Conservation (phyloP, 129 eudicot species). For the Helianthus annuus region DNA sequence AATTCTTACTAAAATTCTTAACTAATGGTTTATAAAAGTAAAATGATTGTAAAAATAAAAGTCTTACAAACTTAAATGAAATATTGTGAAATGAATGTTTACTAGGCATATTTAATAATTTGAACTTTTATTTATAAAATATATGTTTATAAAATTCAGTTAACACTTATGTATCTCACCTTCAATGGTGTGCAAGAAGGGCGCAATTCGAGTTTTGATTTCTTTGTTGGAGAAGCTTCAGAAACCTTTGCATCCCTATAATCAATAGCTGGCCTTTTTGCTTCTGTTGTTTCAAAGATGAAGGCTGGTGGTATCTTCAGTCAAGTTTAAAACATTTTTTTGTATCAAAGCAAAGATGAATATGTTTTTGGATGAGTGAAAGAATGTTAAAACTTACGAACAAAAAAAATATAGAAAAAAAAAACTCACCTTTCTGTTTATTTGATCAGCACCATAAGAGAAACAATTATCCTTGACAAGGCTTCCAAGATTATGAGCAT, state of each 20-base stretch:
- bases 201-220: conserved; percentile 59
- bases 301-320: conserved; percentile 47
- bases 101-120: too few species aligned
- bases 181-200: conserved; percentile 80
- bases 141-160: too few species aligned
- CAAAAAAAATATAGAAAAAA: conserved; percentile 5
- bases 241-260: conserved; percentile 47
- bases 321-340: conserved; percentile 23
- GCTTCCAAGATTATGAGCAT: conserved; percentile 20
- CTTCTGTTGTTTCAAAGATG: conserved; percentile 38
- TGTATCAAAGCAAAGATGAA: conserved; percentile 13
- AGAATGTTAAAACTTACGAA: neutral
- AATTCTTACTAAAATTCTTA: too few species aligned
- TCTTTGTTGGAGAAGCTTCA: conserved; percentile 46
- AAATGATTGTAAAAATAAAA: too few species aligned
- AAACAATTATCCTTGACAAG: conserved; percentile 28
- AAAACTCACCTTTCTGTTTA: conserved; percentile 47
- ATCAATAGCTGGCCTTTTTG: conserved; percentile 46
- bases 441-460: conserved; percentile 43
- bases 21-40: too few species aligned
- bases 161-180: conserved; percentile 32
- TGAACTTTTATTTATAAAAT: too few species aligned
- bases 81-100: too few species aligned
- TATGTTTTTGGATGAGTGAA: neutral
- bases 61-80: too few species aligned